These are phyloP conservation scores for Rhodomyrtus tomentosa DNA, from an alignment of 345 rosid species.

Conservation along the genomic window DNA sequence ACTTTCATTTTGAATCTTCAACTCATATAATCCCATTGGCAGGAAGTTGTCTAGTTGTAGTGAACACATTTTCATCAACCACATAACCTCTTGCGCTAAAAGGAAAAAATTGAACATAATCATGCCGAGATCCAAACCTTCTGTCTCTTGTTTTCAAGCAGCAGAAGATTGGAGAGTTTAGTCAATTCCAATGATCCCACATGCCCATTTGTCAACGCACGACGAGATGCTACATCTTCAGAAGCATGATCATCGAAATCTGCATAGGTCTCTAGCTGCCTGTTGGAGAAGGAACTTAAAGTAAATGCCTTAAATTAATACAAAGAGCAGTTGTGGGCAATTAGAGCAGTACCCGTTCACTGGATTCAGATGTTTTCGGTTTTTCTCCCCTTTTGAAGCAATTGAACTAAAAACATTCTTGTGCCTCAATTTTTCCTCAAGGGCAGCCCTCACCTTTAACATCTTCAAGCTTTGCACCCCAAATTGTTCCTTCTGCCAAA, in stretches of 20 bases:
- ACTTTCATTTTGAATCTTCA: not conserved
- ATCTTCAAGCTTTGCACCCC: conserved; percentile 71
- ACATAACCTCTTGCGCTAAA: not conserved
- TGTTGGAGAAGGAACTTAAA: conserved; percentile 15
- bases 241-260: conserved; percentile 71
- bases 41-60: not conserved
- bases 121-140: conserved; percentile 32
- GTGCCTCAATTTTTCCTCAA: conserved; percentile 71
- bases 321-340: not conserved
- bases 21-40: not conserved
- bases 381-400: conserved; percentile 33
- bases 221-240: conserved; percentile 17
- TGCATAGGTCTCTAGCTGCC: conserved; percentile 66
- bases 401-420: conserved; percentile 36
- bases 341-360: conserved; percentile 39
- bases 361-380: conserved; percentile 34
- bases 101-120: not conserved
- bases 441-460: conserved; percentile 75
- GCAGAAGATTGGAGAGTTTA: conserved; percentile 41
- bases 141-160: conserved; percentile 33
- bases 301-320: not conserved
- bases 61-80: not conserved
- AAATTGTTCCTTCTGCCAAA: conserved; percentile 47
- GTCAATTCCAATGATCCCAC: conserved; percentile 11
- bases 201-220: conserved; percentile 11